Evolutionary conservation across 371 early-diverging fungal species (phyloP), one percentile per base, ranked within the genome.

Genomic region (Mortierella polycephala): DNA sequence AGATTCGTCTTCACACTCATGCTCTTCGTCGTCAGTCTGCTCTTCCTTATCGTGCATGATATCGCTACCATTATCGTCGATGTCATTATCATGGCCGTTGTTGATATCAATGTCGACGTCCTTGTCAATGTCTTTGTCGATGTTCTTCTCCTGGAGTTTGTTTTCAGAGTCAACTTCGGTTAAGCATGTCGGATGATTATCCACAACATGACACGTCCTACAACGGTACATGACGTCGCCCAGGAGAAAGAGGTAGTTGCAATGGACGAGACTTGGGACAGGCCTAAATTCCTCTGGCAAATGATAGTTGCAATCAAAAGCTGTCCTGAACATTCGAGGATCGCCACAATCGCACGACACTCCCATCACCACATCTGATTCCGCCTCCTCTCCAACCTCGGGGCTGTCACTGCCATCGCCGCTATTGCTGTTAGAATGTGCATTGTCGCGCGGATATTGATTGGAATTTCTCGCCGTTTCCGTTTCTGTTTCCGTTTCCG

Each of bases 331-430:
- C 66, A 77, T 44, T 0, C 44, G 23, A 2, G 69, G 63, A 16
- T 77, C 73, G 9, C 79, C 79, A 68, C 79, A 77, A n/a, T 68
- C 77, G 39, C 77, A 77, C 1, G 71, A 60, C 3, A 53, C 50
- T 5, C 37, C 18, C 16, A 7, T 51, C 30, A 41, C 6, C 9
- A 1, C 49, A 10, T 49, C 59, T 21, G 1, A 11, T 0, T 16
- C 16, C 18, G 51, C 8, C 9, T 16, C 16, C 20, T 6, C 20
- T 7, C 8, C 51, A 16, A 41, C 20, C n/a, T 6, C 18, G 10
- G 42, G n/a, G 42, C 13, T 55, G 0, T 30, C 55, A 23, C 30
- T 4, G 4, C 30, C 4, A 4, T 30, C 30, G 30, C 30, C 30
- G 30, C 4, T 30, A 30, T 30, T 30, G 30, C 30, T 30, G 30